Base-by-base conservation (phyloP, 1,284 basidiomycete genomes). In the Ustilago cynodontis region DNA sequence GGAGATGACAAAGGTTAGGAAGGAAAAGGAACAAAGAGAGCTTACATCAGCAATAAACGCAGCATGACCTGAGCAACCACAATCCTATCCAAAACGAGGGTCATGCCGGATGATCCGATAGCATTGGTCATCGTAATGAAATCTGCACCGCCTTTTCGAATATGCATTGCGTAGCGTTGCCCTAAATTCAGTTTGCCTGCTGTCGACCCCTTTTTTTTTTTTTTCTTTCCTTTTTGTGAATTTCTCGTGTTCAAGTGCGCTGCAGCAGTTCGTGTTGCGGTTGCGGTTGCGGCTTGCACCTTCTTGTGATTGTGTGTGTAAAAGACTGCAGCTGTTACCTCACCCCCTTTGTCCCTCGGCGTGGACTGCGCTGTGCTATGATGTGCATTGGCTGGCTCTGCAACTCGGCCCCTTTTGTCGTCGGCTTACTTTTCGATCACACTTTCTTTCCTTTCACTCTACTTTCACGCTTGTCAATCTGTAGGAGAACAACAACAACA, bases 361-460 rank as follows among this genome's bases (percentile, higher is more conserved):
- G 7, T 51, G 50, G 11, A n/a, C 50, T 51, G 16, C 6, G 56
- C 57, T 59, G 57, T 50, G 58, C 58, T 39, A 26, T 59, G 58
- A 33, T 39, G 20, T 49, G 10, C 50, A n/a, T 50, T 39, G 37
- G 11, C 14, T 39, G n/a, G n/a, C 37, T 39, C 14, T 16, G 37
- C 37, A 16, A 16, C 37, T 16, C 6, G 13, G 13, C 16, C 37
- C 9, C 37, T 16, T 39, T 13, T 39, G 37, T 39, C 37, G 37
- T 16, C 14, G n/a, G 41, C 7, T 43, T 43, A 1, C 1, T 20
- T 22, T 20, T 22, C 20, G n/a, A 20, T 37, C 35, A 37, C 35
- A 37, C 14, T 14, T 37, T 8, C 35, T 37, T 14, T 8, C 35
- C 14, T 14, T 14, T 37, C 35, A 11, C 35, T 8, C 14, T 9